Evolutionary conservation across 2,329 filamentous ascomycete species (phyloP).

Genomic region (Arthrobotrys sphaeroides): DNA sequence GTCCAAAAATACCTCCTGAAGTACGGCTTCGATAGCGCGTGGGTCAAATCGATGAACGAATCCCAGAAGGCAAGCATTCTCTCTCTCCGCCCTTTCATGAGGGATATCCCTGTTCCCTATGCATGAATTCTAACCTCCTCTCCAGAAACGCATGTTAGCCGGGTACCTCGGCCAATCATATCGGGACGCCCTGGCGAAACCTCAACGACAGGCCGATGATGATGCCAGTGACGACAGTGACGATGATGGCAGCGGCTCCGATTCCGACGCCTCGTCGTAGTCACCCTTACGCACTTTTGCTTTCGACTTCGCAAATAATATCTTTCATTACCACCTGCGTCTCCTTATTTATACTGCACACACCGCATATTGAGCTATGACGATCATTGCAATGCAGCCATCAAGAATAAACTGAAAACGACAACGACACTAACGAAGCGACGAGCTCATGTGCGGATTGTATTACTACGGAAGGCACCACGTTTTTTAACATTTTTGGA

Average conservation of each 20-base stretch:
- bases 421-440: conserved; percentile 42
- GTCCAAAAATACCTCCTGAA: conserved; percentile 50
- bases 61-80: conserved; percentile 40
- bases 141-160: conserved; percentile 52
- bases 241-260: conserved; percentile 29
- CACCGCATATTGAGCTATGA: conserved; percentile 29
- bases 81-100: conserved; percentile 12
- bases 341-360: conserved; percentile 28
- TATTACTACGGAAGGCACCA: conserved; percentile 47
- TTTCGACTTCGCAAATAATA: conserved; percentile 34
- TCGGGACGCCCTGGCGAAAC: conserved; percentile 50
- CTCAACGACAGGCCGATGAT: conserved; percentile 30
- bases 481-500: conserved; percentile 45
- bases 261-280: conserved; percentile 40
- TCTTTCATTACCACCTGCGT: conserved; percentile 44
- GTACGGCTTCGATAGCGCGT: conserved; percentile 47
- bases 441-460: conserved; percentile 48
- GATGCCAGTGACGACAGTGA: conserved; percentile 39
- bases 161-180: conserved; percentile 53
- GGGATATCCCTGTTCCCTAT: conserved; percentile 19
- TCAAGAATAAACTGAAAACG: conserved; percentile 35
- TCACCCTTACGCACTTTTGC: conserved; percentile 30
- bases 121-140: conserved; percentile 38
- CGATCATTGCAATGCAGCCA: conserved; percentile 9
- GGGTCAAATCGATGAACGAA: conserved; percentile 51